These are phyloP conservation scores for Imleria badia DNA, from an alignment of 768 basidiomycete genomes.

Conservation along the genomic window DNA sequence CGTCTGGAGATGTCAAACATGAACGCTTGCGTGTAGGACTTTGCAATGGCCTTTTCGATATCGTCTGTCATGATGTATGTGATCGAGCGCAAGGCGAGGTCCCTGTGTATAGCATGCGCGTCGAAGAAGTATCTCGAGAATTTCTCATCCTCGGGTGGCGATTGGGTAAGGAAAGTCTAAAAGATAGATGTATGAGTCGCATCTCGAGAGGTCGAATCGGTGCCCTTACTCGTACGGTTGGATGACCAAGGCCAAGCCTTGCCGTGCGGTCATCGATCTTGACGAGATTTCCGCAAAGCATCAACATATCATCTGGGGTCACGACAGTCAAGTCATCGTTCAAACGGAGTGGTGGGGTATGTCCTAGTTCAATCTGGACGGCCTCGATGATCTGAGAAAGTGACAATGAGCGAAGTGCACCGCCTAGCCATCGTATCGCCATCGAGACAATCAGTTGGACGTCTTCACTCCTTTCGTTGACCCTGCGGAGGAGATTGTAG, in stretches of 20 bases:
- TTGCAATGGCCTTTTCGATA: slow-evolving; percentile 23
- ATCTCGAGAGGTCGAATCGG: neutral
- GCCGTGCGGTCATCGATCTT: slow-evolving; percentile 25
- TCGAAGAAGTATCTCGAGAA: slow-evolving; percentile 23
- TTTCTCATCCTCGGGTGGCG: slow-evolving; percentile 10
- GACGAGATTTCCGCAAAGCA: slow-evolving; percentile 26
- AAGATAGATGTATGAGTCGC: neutral
- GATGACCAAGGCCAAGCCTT: slow-evolving; percentile 22
- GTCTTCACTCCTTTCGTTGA: slow-evolving; percentile 22
- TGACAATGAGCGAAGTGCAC: slow-evolving; percentile 27
- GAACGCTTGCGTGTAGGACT: slow-evolving; percentile 23
- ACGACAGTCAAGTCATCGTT: slow-evolving; percentile 28
- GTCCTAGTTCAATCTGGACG: slow-evolving; percentile 29
- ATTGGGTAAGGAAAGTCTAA: slow-evolving; percentile 26
- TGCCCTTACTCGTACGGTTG: slow-evolving; percentile 22
- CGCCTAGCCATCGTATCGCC: slow-evolving; percentile 24
- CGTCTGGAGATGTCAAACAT: slow-evolving; percentile 29
- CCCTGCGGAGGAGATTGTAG: slow-evolving; percentile 21
- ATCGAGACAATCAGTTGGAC: slow-evolving; percentile 26
- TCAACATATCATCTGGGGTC: slow-evolving; percentile 24
- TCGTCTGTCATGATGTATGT: slow-evolving; percentile 28
- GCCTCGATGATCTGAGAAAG: slow-evolving; percentile 29
- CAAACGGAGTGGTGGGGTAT: slow-evolving; percentile 18
- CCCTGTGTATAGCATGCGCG: slow-evolving; percentile 20
- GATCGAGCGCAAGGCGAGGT: slow-evolving; percentile 31